Conservation (phyloP, 495 filamentous ascomycete species). For the Tuber indicum region DNA sequence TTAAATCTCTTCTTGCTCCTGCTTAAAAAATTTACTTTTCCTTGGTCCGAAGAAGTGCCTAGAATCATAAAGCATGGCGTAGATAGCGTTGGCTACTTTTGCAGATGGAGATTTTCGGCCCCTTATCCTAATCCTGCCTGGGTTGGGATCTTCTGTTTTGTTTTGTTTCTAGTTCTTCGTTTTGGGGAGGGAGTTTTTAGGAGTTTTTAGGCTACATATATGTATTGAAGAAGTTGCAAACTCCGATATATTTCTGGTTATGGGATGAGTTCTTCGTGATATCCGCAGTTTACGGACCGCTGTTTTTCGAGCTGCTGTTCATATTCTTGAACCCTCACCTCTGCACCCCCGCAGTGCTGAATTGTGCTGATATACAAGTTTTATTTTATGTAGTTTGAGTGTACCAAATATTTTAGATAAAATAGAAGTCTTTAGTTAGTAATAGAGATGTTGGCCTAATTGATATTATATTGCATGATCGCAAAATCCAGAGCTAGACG, state of each 20-base stretch:
- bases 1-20: not conserved
- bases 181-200: not conserved
- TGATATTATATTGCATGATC: not conserved
- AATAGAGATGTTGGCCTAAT: not conserved
- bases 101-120: not conserved
- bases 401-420: not conserved
- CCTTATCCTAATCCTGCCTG: not conserved
- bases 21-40: not conserved
- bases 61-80: constrained; percentile 4
- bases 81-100: not conserved
- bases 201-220: not conserved
- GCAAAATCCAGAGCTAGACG: not conserved
- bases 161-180: not conserved
- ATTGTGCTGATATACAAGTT: not conserved
- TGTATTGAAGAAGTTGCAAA: not conserved
- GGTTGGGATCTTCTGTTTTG: not conserved
- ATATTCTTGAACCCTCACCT: not conserved
- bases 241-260: not conserved
- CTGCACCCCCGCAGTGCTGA: not conserved
- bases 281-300: not conserved
- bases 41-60: not conserved
- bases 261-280: not conserved
- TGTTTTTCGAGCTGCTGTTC: not conserved
- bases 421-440: not conserved
- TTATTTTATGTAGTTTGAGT: not conserved